Base-by-base conservation (phyloP, 2,329 filamentous ascomycete genomes). In the Purpureocillium takamizusanense region DNA sequence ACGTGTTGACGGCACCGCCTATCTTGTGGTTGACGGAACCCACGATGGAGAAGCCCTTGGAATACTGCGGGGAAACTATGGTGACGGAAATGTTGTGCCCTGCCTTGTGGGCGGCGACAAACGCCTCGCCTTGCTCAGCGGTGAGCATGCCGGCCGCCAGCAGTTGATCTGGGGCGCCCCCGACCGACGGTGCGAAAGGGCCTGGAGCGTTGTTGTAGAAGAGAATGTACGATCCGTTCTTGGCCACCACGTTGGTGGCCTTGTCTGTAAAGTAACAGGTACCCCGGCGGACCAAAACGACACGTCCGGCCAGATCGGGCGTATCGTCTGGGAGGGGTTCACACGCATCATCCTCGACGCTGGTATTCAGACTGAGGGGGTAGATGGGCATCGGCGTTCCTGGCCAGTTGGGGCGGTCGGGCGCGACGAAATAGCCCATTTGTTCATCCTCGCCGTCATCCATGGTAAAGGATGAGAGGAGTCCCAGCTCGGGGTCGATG, bases 191-290 rank as follows among this genome's bases (percentile, higher is more conserved):
- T 25, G 21, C 10, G 6, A 10, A 25, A 12, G 13, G 4, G 11
- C 28, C 28, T 4, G 28, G 7, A 5, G 7, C 13, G 12, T 13
- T 14, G n/a, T 30, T 14, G 12, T 30, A 77, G 49, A 74, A 61
- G 46, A 78, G 54, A 33, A 78, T 56, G 42, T 75, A 75, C 49
- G 67, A 66, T 34, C 70, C 73, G 10, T 7, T 78, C 36, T 65
- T 65, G 6, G 62, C 65, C 2, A 60, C 67, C 4, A 72, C 71
- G 40, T 76, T 73, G 2, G 10, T n/a, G 10, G 12, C 25, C 23
- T 38, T 35, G 4, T 32, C 2, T 6, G 10, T 12, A 10, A 28
- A 27, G 4, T 1, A 1, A 8, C 42, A 43, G 2, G n/a, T 21
- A 10, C 35, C 36, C 25, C 71, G 66, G 30, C 70, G 69, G 36